Base-by-base conservation (phyloP, 2,329 filamentous ascomycete genomes). In the Sporothrix sp. region DNA sequence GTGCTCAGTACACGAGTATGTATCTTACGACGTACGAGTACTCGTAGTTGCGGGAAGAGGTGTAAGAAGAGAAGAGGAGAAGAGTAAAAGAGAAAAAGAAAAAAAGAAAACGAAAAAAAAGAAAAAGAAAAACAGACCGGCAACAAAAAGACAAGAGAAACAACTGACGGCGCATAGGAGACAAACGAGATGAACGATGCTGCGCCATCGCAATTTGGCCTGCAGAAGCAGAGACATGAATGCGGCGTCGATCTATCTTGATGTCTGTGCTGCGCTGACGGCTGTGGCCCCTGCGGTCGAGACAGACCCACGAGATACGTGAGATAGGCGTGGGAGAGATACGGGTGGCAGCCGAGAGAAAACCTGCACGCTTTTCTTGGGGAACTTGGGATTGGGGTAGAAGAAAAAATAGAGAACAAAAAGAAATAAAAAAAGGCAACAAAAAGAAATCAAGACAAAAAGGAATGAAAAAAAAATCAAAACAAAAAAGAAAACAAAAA, bases 211-310 rank as follows among this genome's bases (percentile, higher is more conserved):
- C 18, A 20, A 27, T 25, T 20, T 16, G 10, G 39, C 23, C 14
- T 39, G 20, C 11, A 10, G 18, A 21, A 11, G 38, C 38, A 10
- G 38, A 14, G 25, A 27, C 23, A n/a, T 20, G 28, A 50, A 44
- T 32, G 47, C 44, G 39, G 38, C 38, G 48, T 39, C 48, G 48
- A 50, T 50, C 48, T 50, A 44, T 50, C 48, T 43, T 44, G 48
- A 37, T 50, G 28, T 14, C 40, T 28, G 5, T 5, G 25, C 6
- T 10, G 5, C 25, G 10, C 25, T 28, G 25, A 10, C 6, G 6
- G 10, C 35, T 45, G 42, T 35, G 42, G 30, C 30, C 28, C 42
- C 30, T 45, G 42, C 30, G 42, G 42, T 45, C 23, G 25, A 28
- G 5, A 28, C 25, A 5, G 10, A 5, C 25, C 25, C 25, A 28